Evolutionary conservation across 1,139 yeast species (phyloP).

Genomic region (Arxiozyma slooffiae): DNA sequence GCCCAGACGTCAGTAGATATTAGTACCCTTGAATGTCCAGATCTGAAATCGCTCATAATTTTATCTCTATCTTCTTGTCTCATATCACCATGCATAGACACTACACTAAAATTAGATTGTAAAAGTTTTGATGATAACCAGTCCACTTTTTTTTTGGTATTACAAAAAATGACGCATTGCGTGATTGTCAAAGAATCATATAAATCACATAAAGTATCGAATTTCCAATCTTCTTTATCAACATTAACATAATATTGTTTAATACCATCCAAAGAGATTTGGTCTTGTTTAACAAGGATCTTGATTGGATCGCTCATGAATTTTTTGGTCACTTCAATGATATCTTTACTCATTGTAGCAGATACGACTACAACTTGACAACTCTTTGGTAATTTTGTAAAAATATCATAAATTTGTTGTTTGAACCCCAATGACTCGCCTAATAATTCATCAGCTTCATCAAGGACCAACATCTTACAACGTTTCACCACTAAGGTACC

Average conservation of each 20-base stretch:
- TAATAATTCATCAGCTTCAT: conserved; percentile 90
- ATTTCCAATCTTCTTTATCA: conserved; percentile 91
- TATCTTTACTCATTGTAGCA: conserved; percentile 84
- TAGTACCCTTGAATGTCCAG: conserved; percentile 70
- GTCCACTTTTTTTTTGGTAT: conserved; percentile 83
- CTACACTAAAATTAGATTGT: conserved; percentile 83
- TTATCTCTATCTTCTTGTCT: conserved; percentile 87
- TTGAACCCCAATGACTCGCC: conserved; percentile 70
- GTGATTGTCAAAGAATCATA: conserved; percentile 92
- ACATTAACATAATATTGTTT: conserved; percentile 80
- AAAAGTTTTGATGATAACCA: conserved; percentile 77
- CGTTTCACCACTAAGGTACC: conserved; percentile 56
- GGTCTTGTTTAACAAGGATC: conserved; percentile 83
- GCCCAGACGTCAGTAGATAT: conserved; percentile 98
- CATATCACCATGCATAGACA: conserved; percentile 96
- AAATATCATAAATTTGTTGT: conserved; percentile 85
- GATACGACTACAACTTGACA: conserved; percentile 89
- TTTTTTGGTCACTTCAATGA: conserved; percentile 73
- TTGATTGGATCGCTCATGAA: conserved; percentile 88
- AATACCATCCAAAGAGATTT: conserved; percentile 79
- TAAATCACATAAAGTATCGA: conserved; percentile 84
- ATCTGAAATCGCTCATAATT: conserved; percentile 78
- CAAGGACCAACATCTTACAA: conserved; percentile 74
- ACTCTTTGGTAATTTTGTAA: conserved; percentile 65
- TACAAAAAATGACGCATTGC: conserved; percentile 93